Base-by-base conservation (phyloP, 1,284 basidiomycete species). In the Malassezia dermatis region DNA sequence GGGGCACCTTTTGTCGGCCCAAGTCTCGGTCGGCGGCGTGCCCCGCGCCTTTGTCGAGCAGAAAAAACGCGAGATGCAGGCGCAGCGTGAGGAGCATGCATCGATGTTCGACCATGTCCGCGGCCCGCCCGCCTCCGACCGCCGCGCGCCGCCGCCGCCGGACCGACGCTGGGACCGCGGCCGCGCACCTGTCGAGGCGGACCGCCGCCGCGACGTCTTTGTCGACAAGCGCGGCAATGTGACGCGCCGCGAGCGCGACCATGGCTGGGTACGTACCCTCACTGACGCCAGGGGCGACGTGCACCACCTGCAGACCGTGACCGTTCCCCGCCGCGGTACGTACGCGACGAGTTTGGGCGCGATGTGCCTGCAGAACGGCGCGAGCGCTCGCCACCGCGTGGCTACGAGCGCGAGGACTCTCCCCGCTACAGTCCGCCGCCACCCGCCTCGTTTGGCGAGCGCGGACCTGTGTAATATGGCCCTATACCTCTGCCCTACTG, bases 11-110 rank as follows among this genome's bases (percentile, higher is more conserved):
- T 77, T 98, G 5, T 88, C 89, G 61, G 93, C 93, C 3, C 93
- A 96, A 75, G 79, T 81, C 37, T 88, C 88, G 27, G 81, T 86
- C 1, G 86, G 87, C 7, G 90, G 90, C 59, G 88, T 98, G 0
- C 93, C 93, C 2, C 82, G 83, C n/a, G 85, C 85, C 23, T 90
- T 96, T 71, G 84, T 98, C 21, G 89, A 95, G 67, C 85, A 88
- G 72, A 96, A 96, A 78, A 98, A 98, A 77, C 83, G 83, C 67
- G 93, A 98, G 76, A 83, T 96, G 80, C 80, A 87, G 27, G 79
- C 83, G n/a, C 79, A 82, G 44, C 55, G 55, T 8, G 35, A 26
- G 4, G 44, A 57, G 19, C 42, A 39, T 8, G 37, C 34, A 1
- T 23, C 31, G 13, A 24, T 49, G 11, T 43, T 47, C 32, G 50